Evolutionary conservation across 148 eudicot genomes (phyloP).

Genomic region (Talinum fruticosum): DNA sequence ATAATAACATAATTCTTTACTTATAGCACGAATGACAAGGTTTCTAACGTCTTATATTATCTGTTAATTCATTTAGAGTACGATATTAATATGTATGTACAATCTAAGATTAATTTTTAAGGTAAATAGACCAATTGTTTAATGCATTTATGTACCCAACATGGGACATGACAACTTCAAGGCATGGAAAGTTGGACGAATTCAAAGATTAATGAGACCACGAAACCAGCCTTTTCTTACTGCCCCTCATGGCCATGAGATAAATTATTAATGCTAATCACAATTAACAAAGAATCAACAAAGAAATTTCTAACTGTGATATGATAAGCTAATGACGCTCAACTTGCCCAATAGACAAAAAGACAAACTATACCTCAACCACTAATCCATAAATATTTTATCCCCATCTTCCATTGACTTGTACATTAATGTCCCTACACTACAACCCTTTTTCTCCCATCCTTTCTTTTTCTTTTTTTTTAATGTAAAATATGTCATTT

Average conservation of each 20-base stretch:
- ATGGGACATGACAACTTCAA: not conserved
- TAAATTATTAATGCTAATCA: slow-evolving; percentile 4
- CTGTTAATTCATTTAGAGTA: too few species aligned
- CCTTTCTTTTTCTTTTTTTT: too few species aligned
- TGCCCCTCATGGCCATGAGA: not conserved
- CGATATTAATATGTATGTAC: too few species aligned
- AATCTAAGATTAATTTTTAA: not conserved
- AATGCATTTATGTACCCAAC: not conserved
- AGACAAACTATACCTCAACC: slow-evolving; percentile 30
- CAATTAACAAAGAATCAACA: slow-evolving; percentile 9
- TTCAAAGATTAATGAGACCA: slow-evolving; percentile 26
- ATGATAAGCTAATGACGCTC: slow-evolving; percentile 24
- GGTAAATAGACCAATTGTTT: not conserved
- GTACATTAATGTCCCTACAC: slow-evolving; percentile 16
- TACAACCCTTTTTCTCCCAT: slow-evolving; percentile 10
- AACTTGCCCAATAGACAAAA: slow-evolving; percentile 20
- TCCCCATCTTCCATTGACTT: slow-evolving; percentile 21
- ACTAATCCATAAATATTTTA: slow-evolving; percentile 16
- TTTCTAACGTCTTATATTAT: too few species aligned
- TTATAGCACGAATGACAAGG: too few species aligned
- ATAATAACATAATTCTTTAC: too few species aligned
- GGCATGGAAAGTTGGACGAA: slow-evolving; percentile 15
- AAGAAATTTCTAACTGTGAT: slow-evolving; percentile 1
- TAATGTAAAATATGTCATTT: too few species aligned
- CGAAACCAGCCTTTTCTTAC: slow-evolving; percentile 23